Evolutionary conservation across 2,329 filamentous ascomycete species (phyloP).

Genomic region (Thelonectria rubi): DNA sequence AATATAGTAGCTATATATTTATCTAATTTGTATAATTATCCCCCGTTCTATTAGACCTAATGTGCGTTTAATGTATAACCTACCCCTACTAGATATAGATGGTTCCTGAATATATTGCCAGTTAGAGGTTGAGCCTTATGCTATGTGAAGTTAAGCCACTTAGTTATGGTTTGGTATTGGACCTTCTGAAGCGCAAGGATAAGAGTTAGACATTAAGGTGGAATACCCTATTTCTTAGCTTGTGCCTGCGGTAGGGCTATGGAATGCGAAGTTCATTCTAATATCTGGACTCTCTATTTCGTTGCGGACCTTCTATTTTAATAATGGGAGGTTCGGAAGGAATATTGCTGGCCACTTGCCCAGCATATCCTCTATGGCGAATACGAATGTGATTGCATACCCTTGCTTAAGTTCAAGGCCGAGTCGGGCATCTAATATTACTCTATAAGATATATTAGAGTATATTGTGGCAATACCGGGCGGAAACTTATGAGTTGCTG

Average conservation of each 20-base stretch:
- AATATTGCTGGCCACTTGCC: background rate
- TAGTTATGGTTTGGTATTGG: background rate
- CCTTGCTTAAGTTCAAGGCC: conserved; percentile 1
- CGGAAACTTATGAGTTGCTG: background rate
- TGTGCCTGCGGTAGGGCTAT: background rate
- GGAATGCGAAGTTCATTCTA: background rate
- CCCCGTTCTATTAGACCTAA: background rate
- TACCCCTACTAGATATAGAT: no score
- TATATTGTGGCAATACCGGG: background rate
- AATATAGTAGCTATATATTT: background rate
- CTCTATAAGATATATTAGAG: background rate
- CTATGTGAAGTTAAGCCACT: background rate
- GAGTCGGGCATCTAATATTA: background rate
- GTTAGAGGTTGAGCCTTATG: no score
- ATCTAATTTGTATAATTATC: background rate
- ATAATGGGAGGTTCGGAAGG: background rate
- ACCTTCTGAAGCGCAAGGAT: background rate
- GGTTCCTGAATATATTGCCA: no score
- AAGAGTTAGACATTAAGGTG: background rate
- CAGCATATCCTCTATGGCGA: background rate
- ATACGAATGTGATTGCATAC: background rate
- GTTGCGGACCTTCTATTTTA: background rate
- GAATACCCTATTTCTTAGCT: background rate
- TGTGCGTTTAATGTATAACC: background rate
- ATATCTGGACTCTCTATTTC: background rate